Percentiles rank a stretch among this genome's conserved stretches.
Conservation (phyloP, 2,329 filamentous ascomycete species). For the Pyrenochaeta sp. region DNA sequence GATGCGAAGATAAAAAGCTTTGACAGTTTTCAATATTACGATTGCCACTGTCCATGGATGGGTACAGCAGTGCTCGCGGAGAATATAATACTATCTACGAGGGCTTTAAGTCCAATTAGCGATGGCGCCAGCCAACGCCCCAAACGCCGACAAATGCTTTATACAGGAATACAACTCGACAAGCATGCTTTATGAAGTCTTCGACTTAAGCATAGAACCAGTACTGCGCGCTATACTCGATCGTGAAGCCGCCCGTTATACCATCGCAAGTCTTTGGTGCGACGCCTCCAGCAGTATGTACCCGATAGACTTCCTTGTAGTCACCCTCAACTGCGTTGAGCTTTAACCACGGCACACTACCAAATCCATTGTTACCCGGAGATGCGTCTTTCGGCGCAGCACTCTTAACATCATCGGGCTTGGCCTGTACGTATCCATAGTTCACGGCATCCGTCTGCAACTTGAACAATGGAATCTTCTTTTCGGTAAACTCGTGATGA, state of each 20-base stretch:
- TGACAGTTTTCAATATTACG: slow-evolving; percentile 27
- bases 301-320: slow-evolving; percentile 80
- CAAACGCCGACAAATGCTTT: slow-evolving; percentile 47
- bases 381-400: slow-evolving; percentile 70
- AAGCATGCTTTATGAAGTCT: neutral
- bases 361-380: slow-evolving; percentile 64
- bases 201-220: slow-evolving; percentile 61
- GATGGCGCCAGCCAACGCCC: slow-evolving; percentile 22
- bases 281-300: slow-evolving; percentile 83
- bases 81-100: slow-evolving; percentile 32
- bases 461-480: slow-evolving; percentile 80
- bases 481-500: slow-evolving; percentile 80
- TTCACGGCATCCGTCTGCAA: slow-evolving; percentile 65
- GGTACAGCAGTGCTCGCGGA: slow-evolving; percentile 26
- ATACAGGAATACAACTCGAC: slow-evolving; percentile 24
- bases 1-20: slow-evolving; percentile 5
- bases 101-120: slow-evolving; percentile 17
- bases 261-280: slow-evolving; percentile 77
- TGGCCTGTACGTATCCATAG: slow-evolving; percentile 69
- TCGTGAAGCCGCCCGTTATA: slow-evolving; percentile 69
- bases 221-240: slow-evolving; percentile 86
- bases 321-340: slow-evolving; percentile 60
- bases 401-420: slow-evolving; percentile 67
- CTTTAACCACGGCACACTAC: slow-evolving; percentile 82
- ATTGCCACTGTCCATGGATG: slow-evolving; percentile 24